Base-by-base conservation (phyloP, 306 rosid species). In the Arachis hypogaea region DNA sequence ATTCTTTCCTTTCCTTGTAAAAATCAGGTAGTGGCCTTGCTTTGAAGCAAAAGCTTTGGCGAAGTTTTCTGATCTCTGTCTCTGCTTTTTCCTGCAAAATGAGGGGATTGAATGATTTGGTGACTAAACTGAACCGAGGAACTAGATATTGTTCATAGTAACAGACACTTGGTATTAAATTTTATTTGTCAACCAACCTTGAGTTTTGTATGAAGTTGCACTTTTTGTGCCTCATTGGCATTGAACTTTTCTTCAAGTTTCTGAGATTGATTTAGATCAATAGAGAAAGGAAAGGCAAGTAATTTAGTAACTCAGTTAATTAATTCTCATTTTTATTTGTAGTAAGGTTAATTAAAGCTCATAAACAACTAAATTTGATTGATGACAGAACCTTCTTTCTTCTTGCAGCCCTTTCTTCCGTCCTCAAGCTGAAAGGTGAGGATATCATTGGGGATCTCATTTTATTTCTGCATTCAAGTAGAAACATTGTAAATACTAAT, bases 221-320 rank as follows among this genome's bases (percentile, higher is more conserved):
- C 88, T 11, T 87, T 87, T 61, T 83, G 89, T 71, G 76, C 77
- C 80, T 74, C 96, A 64, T 88, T 85, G 22, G 87, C 91, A 84
- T 91, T 88, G 93, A 94, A 94, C 76, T 92, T 92, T 73, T 89
- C 97, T 84, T 94, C 97, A 10, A 94, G 99, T 78, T 88, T 94
- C 99, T 94, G 83, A 36, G 87, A 68, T 71, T 69, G 63, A 72
- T 16, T 59, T 49, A 45, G 42, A 78, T 57, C 63, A 61, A 45
- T 4, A 46, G 40, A 55, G 29, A 61, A 60, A 41, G 29, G 74
- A 50, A 59, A 72, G 14, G 59, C 36, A 66, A 68, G 54, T 61
- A 10, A 10, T 16, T 77, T 0, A 66, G 68, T 60, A 42, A 74
- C 22, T 49, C 74, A 8, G 16, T 58, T 33, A 33, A 33, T 33